These are phyloP conservation scores for Linnemannia exigua DNA, from an alignment of 192 early-diverging fungal species.

Conservation along the genomic window DNA sequence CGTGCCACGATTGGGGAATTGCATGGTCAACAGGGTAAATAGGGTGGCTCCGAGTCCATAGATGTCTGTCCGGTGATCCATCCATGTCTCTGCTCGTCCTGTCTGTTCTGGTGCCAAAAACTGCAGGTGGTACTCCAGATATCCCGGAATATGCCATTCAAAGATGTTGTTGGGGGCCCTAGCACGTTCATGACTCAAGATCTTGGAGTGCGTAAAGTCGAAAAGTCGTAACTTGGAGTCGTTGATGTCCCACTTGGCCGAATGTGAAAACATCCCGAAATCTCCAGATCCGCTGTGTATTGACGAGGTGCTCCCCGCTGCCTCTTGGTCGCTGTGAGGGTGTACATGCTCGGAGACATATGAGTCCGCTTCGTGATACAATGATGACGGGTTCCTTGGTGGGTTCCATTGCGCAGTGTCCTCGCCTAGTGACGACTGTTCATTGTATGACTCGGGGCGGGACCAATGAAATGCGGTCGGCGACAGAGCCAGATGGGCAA, in stretches of 20 bases:
- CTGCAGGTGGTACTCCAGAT: constrained; percentile 47
- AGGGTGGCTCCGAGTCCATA: constrained; percentile 44
- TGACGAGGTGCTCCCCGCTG: background rate
- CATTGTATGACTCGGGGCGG: constrained; percentile 1
- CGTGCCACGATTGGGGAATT: constrained; percentile 45
- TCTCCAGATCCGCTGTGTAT: background rate
- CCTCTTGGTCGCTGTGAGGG: background rate
- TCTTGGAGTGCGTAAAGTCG: constrained; percentile 51
- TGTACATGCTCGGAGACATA: background rate
- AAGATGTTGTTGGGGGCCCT: constrained; percentile 47
- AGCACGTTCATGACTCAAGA: constrained; percentile 50
- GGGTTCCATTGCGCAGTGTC: background rate
- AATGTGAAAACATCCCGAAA: background rate
- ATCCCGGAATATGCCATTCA: constrained; percentile 55
- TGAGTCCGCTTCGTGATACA: constrained; percentile 22
- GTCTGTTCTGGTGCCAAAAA: constrained; percentile 53
- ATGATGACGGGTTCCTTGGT: constrained; percentile 11
- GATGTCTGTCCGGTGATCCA: constrained; percentile 55
- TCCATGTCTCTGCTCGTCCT: constrained; percentile 54
- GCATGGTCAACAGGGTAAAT: constrained; percentile 48
- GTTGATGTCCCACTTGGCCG: constrained; percentile 25
- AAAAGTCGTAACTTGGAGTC: constrained; percentile 41
- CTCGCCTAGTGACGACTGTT: background rate
- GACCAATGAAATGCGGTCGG: constrained; percentile 52
- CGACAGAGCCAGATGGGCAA: constrained; percentile 44